Evolutionary conservation across 2,329 filamentous ascomycete genomes (phyloP), one percentile per base, ranked within the genome.

Genomic region (Talaromyces atroroseus): DNA sequence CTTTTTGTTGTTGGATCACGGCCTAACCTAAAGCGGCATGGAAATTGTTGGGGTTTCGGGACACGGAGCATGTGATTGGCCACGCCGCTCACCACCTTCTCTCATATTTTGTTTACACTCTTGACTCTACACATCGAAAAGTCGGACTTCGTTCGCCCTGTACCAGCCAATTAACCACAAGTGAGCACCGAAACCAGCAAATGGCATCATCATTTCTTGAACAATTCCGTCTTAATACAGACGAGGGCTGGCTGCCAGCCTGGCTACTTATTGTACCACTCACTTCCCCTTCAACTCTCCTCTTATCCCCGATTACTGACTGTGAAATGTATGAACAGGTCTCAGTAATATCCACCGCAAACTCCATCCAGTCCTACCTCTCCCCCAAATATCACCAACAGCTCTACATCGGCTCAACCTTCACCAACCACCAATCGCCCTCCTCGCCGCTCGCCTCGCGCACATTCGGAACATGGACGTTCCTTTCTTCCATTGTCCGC

Each of bases 381-480:
- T 95, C 90, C 18, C 80, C 92, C 3, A 80, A 85, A 71, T 95
- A 89, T 76, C 91, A 91, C 7, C 84, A 86, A n/a, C 87, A 90
- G 71, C 83, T 97, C 68, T 99, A 97, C 67, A 71, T 65, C 50
- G 64, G 59, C 61, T 84, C 83, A 65, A 73, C 84, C 20, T 72
- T 76, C 26, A 70, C 78, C 62, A 83, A 84, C 51, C 64, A 75
- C 44, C 70, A 70, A 32, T 74, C 76, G 58, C 80, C 71, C 72
- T 82, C 90, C 56, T 92, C 89, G 5, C 84, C 87, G 5, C 83
- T 96, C 29, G 86, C 85, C 11, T 86, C 86, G 24, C 86, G 90
- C 61, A 85, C 90, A 20, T 95, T 95, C 71, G 91, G 88, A 54
- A 94, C 89, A 29, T 96, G 91, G 86, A 95, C 92, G 0, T 80